Conservation (phyloP, 2,329 filamentous ascomycete species). For the Neurospora crassa region DNA sequence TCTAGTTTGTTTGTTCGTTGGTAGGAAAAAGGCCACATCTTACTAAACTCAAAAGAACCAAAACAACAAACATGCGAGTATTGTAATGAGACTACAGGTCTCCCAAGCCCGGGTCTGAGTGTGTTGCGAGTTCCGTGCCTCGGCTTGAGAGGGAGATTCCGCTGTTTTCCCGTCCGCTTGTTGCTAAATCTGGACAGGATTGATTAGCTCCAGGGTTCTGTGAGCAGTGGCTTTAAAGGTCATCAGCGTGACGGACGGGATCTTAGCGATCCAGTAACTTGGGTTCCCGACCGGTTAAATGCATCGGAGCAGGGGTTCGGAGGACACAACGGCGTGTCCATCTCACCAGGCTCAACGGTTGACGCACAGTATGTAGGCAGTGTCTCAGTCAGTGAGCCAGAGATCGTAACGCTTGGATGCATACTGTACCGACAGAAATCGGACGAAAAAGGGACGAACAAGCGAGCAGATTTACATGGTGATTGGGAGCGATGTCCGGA, state of each 20-base stretch:
- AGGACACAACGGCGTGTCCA: not conserved
- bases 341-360: not conserved
- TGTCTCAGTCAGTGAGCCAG: not conserved
- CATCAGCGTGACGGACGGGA: not conserved
- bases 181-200: not conserved
- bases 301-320: conserved; percentile 12
- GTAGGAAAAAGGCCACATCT: too few species aligned
- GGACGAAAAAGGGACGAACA: not conserved
- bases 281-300: conserved; percentile 18
- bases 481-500: not conserved
- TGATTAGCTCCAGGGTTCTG: not conserved
- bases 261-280: conserved; percentile 18
- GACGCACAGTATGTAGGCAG: not conserved
- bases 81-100: too few species aligned
- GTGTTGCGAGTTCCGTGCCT: not conserved
- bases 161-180: not conserved
- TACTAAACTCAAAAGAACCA: too few species aligned
- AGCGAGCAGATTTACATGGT: not conserved
- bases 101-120: not conserved
- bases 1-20: too few species aligned
- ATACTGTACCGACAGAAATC: conserved; percentile 1
- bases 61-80: too few species aligned
- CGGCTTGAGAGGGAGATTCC: not conserved
- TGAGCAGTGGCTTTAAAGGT: not conserved
- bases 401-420: not conserved